Base-by-base conservation (phyloP, 2,329 filamentous ascomycete genomes). In the Sporothrix mexicana region DNA sequence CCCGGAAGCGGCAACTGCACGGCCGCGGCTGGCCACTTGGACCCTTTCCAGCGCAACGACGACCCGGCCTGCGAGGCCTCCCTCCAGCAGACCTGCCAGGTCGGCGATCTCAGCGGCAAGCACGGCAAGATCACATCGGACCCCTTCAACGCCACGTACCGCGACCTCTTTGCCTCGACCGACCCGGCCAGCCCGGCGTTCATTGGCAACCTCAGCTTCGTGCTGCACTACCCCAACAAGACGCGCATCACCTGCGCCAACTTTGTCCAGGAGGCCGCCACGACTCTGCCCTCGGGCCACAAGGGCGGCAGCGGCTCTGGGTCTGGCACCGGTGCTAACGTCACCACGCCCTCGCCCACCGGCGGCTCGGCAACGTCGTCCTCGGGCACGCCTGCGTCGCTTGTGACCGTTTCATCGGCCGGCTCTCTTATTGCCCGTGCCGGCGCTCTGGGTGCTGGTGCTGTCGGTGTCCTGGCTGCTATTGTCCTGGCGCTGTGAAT, bases 61-160 rank as follows among this genome's bases (percentile, higher is more conserved):
- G 81, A 81, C 1, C 84, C 89, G 4, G 77, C 86, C 5, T 95
- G 93, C 82, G 84, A 93, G 78, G 51, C 82, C 12, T 77, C 79
- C 10, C 78, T 82, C 7, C 90, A 90, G 8, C 81, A 87, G 74
- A 90, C 88, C 10, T 96, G 93, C 83, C 89, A 95, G 81, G 88
- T 93, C 12, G 93, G 93, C 76, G 93, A 95, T 79, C 84, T 94
- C 72, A 88, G 88, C 77, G 93, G 93, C 79, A 95, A 95, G 83
- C 84, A 91, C 77, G 92, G 92, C 74, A 85, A 85, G 74, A 87
- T 92, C 77, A 84, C 80, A 36, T 79, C 81, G 41, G 84, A 86
- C 75, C 82, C 85, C 13, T 90, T 86, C 78, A 78, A 79, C 41
- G 81, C 79, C 72, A 82, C 81, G 67, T 92, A 88, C 81, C 78